A percentile compares a stretch with the other conserved stretches of the same genome.
Conservation (phyloP, 1,284 basidiomycete genomes). For the Cryptococcus maquisensis region DNA sequence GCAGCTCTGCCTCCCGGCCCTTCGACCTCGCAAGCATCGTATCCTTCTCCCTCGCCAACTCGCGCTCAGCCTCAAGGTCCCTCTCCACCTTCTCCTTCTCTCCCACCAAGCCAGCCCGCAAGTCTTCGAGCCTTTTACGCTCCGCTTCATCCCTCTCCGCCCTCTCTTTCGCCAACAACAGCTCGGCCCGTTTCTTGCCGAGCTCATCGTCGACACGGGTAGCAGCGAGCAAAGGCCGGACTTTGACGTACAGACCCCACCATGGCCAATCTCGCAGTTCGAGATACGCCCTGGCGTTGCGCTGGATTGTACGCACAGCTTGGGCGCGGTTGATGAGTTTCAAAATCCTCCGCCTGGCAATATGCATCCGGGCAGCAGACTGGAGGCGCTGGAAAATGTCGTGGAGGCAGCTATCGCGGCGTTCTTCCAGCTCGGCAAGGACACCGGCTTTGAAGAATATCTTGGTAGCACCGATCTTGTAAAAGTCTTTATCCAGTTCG, state of each 20-base stretch:
- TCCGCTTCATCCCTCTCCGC: conserved; percentile 80
- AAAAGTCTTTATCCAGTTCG: conserved; percentile 78
- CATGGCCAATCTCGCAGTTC: conserved; percentile 93
- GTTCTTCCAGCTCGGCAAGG: conserved; percentile 94
- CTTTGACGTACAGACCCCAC: conserved; percentile 98
- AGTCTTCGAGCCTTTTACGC: conserved; percentile 69
- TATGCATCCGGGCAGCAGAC: conserved; percentile 78
- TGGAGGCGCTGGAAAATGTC: conserved; percentile 88
- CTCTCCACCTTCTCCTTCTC: conserved; percentile 79
- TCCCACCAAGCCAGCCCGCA: conserved; percentile 72
- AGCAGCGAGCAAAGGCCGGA: conserved; percentile 86
- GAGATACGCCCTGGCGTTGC: conserved; percentile 87
- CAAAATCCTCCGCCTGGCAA: conserved; percentile 83
- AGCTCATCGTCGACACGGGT: conserved; percentile 92
- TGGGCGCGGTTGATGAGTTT: conserved; percentile 91
- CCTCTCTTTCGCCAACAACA: conserved; percentile 66
- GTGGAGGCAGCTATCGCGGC: conserved; percentile 77
- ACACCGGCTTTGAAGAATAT: conserved; percentile 99
- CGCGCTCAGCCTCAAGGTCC: conserved; percentile 75
- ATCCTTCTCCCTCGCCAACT: conserved; percentile 78
- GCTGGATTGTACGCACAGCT: conserved; percentile 87
- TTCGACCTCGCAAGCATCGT: conserved; percentile 78
- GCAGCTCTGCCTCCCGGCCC: conserved; percentile 73
- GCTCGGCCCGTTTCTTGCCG: conserved; percentile 79
- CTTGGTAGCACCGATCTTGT: conserved; percentile 93